Percentiles rank a stretch among this genome's conserved stretches.
phyloP scores from a whole-genome alignment of 2,329 filamentous ascomycete genomes.

The Aspergillus sp. region DNA sequence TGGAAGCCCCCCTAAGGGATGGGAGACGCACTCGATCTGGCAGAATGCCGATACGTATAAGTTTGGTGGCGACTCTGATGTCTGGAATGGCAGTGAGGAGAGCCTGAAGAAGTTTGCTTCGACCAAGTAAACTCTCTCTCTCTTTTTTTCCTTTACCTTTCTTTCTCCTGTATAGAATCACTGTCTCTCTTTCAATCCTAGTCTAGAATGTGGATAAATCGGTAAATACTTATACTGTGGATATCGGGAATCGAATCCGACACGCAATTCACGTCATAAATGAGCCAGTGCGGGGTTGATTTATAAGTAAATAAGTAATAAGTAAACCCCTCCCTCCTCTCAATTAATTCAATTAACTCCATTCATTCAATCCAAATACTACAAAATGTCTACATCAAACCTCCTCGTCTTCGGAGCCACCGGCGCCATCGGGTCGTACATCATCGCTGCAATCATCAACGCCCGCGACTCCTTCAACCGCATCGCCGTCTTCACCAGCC shows the following conservation, averaged over 20 bases:
- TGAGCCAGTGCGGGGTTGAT: background rate
- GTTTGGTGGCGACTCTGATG: constrained; percentile 21
- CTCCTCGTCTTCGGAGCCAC: constrained; percentile 27
- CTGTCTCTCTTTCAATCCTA: too few species aligned
- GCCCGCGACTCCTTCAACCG: constrained; percentile 52
- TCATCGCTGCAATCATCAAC: constrained; percentile 50
- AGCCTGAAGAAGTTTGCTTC: constrained; percentile 15
- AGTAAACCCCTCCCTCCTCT: background rate
- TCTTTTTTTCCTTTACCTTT: too few species aligned
- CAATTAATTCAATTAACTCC: background rate
- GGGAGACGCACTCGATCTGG: constrained; percentile 18
- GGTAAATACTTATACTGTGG: background rate
- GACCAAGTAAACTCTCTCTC: too few species aligned
- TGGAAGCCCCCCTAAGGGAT: constrained; percentile 51
- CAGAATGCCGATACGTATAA: constrained; percentile 19
- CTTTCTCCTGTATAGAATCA: too few species aligned
- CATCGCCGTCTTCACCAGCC: constrained; percentile 59
- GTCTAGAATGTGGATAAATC: background rate
- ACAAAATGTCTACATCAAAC: constrained; percentile 12
- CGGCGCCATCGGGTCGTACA: constrained; percentile 37
- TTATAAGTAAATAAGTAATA: background rate
- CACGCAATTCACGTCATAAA: background rate
- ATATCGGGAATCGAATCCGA: background rate
- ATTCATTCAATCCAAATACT: background rate
- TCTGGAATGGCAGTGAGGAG: constrained; percentile 17